Evolutionary conservation across 2,329 filamentous ascomycete genomes (phyloP).

Genomic region (Pseudogymnoascus sp.): DNA sequence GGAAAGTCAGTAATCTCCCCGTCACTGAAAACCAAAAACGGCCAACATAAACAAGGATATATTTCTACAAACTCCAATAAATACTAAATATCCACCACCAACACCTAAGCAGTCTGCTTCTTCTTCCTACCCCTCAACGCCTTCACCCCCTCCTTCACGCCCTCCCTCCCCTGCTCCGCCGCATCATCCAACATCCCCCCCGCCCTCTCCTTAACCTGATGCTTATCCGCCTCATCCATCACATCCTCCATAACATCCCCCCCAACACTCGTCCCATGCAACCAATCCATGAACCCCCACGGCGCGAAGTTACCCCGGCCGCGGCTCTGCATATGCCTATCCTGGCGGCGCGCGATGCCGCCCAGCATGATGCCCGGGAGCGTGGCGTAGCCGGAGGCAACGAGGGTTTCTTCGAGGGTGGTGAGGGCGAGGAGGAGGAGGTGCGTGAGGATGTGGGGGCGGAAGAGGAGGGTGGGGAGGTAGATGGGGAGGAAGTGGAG

Average conservation of each 20-base stretch:
- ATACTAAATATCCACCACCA: not conserved
- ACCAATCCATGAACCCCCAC: conserved; percentile 56
- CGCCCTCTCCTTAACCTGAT: conserved; percentile 6
- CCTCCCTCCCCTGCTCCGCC: too few relatives aligned
- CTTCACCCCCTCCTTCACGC: conserved; percentile 14
- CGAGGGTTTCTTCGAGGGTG: conserved; percentile 58
- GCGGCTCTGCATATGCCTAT: conserved; percentile 48
- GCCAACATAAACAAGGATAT: not conserved
- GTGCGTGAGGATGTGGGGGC: conserved; percentile 66
- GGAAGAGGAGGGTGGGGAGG: conserved; percentile 54
- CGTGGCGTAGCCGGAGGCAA: conserved; percentile 59
- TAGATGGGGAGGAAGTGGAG: conserved; percentile 57
- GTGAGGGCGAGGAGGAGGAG: conserved; percentile 54
- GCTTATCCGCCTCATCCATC: conserved; percentile 37
- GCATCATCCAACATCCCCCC: conserved; percentile 23
- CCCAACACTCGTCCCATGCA: conserved; percentile 46
- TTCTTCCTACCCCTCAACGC: conserved; percentile 20
- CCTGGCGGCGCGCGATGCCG: conserved; percentile 42
- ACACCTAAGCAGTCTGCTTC: conserved; percentile 9
- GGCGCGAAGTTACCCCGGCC: conserved; percentile 54
- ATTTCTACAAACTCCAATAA: not conserved
- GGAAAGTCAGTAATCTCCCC: too few relatives aligned
- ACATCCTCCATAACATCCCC: conserved; percentile 46
- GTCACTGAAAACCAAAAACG: too few relatives aligned
- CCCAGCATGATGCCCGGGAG: conserved; percentile 43